Evolutionary conservation across 352 stramenopile species (phyloP).

Genomic region (Globisporangium barbulae): DNA sequence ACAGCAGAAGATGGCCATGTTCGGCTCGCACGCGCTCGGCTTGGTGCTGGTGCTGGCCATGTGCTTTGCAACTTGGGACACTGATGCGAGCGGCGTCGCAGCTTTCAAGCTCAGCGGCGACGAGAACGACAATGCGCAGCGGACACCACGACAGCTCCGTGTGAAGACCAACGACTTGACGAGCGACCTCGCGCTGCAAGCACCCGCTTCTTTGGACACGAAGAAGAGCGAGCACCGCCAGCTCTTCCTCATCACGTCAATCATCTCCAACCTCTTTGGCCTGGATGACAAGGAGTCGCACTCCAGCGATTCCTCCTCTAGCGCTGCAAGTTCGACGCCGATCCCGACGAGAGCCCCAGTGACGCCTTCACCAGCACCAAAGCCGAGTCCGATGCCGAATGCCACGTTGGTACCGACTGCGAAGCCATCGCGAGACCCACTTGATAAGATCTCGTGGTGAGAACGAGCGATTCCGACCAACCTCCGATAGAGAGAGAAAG

Average conservation of each 20-base stretch:
- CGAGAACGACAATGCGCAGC: neutral
- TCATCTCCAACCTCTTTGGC: constrained; percentile 1
- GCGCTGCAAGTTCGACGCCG: neutral
- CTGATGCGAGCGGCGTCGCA: neutral
- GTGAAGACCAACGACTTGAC: neutral
- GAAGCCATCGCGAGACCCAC: neutral
- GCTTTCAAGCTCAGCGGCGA: neutral
- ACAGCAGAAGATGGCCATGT: neutral
- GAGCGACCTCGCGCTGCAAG: neutral
- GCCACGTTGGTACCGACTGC: neutral
- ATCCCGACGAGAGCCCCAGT: neutral
- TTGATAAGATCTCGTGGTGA: neutral
- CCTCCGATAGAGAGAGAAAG: neutral
- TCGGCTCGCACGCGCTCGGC: neutral
- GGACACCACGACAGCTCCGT: neutral
- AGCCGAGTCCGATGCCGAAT: neutral
- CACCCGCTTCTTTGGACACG: neutral
- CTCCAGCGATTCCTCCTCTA: neutral
- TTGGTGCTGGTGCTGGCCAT: neutral
- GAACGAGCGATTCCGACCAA: neutral
- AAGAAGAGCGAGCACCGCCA: neutral
- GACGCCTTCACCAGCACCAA: neutral
- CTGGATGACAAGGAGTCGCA: neutral
- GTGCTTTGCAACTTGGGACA: neutral
- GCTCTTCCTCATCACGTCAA: constrained; percentile 1